A percentile compares a stretch with the other conserved stretches of the same genome.
Conservation (phyloP, 305 asterid genomes). For the Ilex paraguariensis region DNA sequence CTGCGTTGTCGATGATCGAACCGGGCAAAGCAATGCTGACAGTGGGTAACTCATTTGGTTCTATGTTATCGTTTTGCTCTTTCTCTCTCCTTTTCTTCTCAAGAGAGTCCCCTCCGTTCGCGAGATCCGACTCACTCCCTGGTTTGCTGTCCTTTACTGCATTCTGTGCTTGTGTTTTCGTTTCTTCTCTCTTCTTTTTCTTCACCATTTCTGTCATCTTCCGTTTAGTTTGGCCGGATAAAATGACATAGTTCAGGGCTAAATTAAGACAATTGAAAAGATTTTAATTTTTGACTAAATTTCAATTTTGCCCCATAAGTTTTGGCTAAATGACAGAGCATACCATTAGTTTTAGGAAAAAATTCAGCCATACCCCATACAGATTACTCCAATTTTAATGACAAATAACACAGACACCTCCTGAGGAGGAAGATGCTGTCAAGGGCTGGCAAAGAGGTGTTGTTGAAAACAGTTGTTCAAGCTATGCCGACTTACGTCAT, state of each 20-base stretch:
- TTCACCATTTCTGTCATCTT: slow-evolving; percentile 8
- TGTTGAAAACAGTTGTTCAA: not conserved
- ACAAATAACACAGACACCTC: too few relatives aligned
- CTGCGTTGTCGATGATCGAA: slow-evolving; percentile 78
- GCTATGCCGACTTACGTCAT: not conserved
- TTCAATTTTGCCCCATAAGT: too few relatives aligned
- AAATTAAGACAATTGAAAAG: too few relatives aligned
- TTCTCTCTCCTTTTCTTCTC: slow-evolving; percentile 35
- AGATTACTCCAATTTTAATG: too few relatives aligned
- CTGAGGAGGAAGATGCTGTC: not conserved
- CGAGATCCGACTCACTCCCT: slow-evolving; percentile 2
- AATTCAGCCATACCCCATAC: too few relatives aligned
- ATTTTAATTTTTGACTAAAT: too few relatives aligned
- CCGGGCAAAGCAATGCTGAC: slow-evolving; percentile 78
- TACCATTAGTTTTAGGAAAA: too few relatives aligned
- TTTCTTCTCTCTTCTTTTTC: slow-evolving; percentile 33
- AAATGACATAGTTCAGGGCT: too few relatives aligned
- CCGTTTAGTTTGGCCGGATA: too few relatives aligned
- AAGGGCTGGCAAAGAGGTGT: not conserved
- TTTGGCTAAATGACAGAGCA: too few relatives aligned
- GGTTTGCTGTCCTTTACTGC: not conserved
- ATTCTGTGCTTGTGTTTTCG: not conserved
- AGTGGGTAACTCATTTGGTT: slow-evolving; percentile 37
- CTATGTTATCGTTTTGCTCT: slow-evolving; percentile 16
- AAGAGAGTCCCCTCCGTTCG: slow-evolving; percentile 32